A percentile compares a stretch with the other conserved stretches of the same genome.
Evolutionary conservation across 2,329 filamentous ascomycete species (phyloP).

Genomic region (Zymoseptoria ardabiliae): DNA sequence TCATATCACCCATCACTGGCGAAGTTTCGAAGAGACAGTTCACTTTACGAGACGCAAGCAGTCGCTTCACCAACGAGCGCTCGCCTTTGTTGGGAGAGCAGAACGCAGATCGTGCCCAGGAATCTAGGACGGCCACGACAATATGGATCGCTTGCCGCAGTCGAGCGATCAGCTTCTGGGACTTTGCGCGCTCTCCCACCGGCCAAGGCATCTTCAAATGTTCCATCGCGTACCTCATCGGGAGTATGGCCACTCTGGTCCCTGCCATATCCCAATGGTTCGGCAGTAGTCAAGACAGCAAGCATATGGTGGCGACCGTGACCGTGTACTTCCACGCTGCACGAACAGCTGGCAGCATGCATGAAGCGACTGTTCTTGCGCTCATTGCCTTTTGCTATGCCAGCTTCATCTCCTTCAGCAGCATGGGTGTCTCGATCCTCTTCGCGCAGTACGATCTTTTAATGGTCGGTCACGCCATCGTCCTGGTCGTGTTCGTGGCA

Average conservation of each 20-base stretch:
- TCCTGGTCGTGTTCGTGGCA: slow-evolving; percentile 77
- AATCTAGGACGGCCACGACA: background rate
- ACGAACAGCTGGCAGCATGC: slow-evolving; percentile 69
- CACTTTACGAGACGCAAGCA: slow-evolving; percentile 55
- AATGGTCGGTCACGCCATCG: slow-evolving; percentile 66
- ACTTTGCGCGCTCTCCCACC: slow-evolving; percentile 49
- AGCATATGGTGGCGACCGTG: slow-evolving; percentile 87
- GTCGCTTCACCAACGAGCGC: slow-evolving; percentile 32
- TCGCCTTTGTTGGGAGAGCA: slow-evolving; percentile 26
- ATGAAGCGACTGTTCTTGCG: slow-evolving; percentile 72
- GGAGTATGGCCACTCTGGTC: slow-evolving; percentile 79
- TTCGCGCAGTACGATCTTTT: slow-evolving; percentile 63
- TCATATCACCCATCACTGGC: slow-evolving; percentile 78
- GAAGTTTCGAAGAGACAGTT: slow-evolving; percentile 76
- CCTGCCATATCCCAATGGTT: slow-evolving; percentile 64
- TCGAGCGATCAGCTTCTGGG: slow-evolving; percentile 8
- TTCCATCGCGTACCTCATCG: slow-evolving; percentile 79
- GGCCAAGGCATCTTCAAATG: slow-evolving; percentile 83
- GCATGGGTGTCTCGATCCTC: slow-evolving; percentile 81
- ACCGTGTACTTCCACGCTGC: slow-evolving; percentile 94
- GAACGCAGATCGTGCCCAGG: background rate
- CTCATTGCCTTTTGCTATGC: slow-evolving; percentile 73
- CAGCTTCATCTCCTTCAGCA: slow-evolving; percentile 66
- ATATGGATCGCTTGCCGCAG: slow-evolving; percentile 7
- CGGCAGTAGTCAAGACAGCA: slow-evolving; percentile 71